A percentile compares a stretch with the other conserved stretches of the same genome.
These are phyloP conservation scores for Colletotrichum camelliae DNA, from an alignment of 2,329 filamentous ascomycete species.

Conservation along the genomic window DNA sequence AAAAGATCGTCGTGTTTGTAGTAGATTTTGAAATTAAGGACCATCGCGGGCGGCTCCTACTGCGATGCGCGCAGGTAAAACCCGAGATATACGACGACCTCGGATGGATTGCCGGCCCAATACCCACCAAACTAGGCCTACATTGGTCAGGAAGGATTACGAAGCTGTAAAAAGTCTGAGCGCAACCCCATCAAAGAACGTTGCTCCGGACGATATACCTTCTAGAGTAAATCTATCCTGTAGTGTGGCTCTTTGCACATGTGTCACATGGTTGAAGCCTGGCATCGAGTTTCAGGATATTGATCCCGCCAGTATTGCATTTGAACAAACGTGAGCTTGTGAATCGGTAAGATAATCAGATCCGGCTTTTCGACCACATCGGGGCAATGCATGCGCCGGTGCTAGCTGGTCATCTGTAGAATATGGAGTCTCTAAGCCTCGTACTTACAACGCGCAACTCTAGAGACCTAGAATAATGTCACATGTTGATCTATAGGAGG, in stretches of 20 bases:
- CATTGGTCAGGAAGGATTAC: not conserved
- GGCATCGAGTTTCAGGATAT: not conserved
- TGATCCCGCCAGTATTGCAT: not conserved
- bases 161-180: not conserved
- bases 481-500: not conserved
- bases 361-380: not conserved
- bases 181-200: not conserved
- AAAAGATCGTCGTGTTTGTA: rapidly evolving
- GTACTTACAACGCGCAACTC: not conserved
- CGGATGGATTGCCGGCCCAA: not conserved
- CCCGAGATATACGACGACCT: not conserved
- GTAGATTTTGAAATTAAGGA: not conserved
- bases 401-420: not conserved
- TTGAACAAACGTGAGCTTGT: rapidly evolving
- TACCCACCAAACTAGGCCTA: not conserved
- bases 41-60: not conserved
- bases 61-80: not conserved
- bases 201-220: not conserved
- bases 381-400: not conserved
- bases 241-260: not conserved
- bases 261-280: not conserved
- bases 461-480: not conserved
- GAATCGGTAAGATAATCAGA: not conserved
- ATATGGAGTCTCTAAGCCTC: not conserved
- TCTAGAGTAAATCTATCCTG: not conserved